Base-by-base conservation (phyloP, 345 rosid genomes). In the Balakata baccata region DNA sequence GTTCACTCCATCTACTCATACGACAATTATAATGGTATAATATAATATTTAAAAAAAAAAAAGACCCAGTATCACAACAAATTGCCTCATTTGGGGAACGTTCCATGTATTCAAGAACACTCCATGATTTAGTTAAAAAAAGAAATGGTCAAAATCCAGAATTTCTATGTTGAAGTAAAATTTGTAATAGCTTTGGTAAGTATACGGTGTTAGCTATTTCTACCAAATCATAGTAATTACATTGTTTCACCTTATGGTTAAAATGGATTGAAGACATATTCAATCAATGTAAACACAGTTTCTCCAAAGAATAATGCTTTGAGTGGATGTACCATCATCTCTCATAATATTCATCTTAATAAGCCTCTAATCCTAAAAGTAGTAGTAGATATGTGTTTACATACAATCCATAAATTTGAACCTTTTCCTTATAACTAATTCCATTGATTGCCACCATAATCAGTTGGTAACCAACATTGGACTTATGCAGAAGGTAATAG, bases 1-100 rank as follows among this genome's bases (percentile, higher is more conserved):
- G 68, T 69, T 59, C 70, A 18, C 47, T 23, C 46, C 61, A 14
- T 69, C 52, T 39, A 20, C 65, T 54, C 57, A 66, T 58, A 50
- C 1, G 14, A 34, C 77, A 56, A 53, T 64, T 52, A 53, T 38
- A 41, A 41, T 11, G 8, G 18, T 25, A 23, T 41, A 34, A 22
- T 2, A 20, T 4, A 62, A 12, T 34, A 8, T 52, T 12, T n/a
- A n/a, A n/a, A n/a, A 12, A 53, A 11, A 69, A 14, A 47, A 11
- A 54, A 38, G 1, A 49, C 6, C 20, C 17, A 54, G 18, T 29
- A 9, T 37, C 1, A 4, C 1, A 11, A 3, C 37, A 41, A n/a
- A 45, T 17, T 63, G 34, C 34, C 37, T 11, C 7, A 22, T 59
- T 22, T 59, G 64, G 9, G 39, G 14, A 59, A 1, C 25, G 8